Evolutionary conservation across 768 basidiomycete species (phyloP), one percentile per base, ranked within the genome.

Genomic region (Lactifluus rugatus): DNA sequence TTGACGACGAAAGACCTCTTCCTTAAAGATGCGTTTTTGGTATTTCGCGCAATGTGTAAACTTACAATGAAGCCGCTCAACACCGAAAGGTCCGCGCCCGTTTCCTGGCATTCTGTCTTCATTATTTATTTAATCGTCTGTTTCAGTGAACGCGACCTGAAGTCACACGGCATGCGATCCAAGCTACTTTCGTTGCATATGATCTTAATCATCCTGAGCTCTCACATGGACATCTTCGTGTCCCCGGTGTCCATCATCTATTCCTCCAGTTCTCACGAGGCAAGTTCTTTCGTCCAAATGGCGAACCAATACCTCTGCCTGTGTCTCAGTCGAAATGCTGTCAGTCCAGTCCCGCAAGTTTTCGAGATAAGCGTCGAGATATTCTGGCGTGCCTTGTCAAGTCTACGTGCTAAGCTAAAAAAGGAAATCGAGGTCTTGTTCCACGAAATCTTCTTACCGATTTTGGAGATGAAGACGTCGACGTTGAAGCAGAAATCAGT

Each of bases 401-500:
- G 92, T 11, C 85, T 99, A 83, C 82, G 96, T 28, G 91, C 90
- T 17, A 95, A 91, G 74, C 81, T 99, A 64, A 99, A 99, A 95
- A 96, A 97, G 88, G 96, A 99, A 71, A 97, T 98, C 57, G 95
- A 97, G 70, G 93, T 99, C 37, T 77, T 99, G n/a, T 72, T 99
- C 48, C 94, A 96, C 65, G 96, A 99, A 70, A 98, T 99, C 62
- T 99, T 98, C 75, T 84, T 98, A 56, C 96, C 96, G 2, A 95
- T 99, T 48, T 76, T 98, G 57, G 96, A 99, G 73, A 97, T 99
- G 93, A 84, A 86, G 69, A 98, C 89, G 9, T 90, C 95, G 5
- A 96, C 93, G 1, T 74, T 95, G 49, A 92, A 92, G 67, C 96
- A 98, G 70, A 98, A 99, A 73, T 87, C 87, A 3, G 83, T 92